phyloP scores from a whole-genome alignment of 129 eudicot genomes.

The Escallonia rubra region DNA sequence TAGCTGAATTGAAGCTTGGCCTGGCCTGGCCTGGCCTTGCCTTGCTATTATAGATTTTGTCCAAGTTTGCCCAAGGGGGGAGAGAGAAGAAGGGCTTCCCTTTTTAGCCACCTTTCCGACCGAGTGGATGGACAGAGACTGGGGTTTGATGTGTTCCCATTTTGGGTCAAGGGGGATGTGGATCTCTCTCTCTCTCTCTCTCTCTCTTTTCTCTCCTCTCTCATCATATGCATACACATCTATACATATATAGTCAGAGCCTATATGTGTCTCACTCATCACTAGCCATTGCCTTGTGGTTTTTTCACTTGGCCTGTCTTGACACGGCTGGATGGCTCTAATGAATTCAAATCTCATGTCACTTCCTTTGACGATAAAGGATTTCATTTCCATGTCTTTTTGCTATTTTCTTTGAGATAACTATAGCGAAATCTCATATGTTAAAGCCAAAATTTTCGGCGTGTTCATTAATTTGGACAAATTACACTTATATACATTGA shows the following conservation, averaged over 20 bases:
- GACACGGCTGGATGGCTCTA: not conserved
- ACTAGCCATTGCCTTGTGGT: not conserved
- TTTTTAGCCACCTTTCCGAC: not conserved
- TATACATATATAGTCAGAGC: too few species aligned
- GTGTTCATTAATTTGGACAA: too few species aligned
- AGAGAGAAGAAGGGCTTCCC: not conserved
- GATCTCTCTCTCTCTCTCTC: not conserved
- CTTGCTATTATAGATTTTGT: not conserved
- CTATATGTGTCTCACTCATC: not conserved
- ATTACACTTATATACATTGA: too few species aligned
- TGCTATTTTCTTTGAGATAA: too few species aligned
- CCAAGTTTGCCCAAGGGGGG: not conserved
- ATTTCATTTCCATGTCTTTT: too few species aligned
- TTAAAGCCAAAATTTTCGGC: too few species aligned
- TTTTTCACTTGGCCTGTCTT: not conserved
- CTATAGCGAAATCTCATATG: too few species aligned
- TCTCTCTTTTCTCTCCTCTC: constrained; percentile 3
- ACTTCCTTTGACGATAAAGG: too few species aligned
- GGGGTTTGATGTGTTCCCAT: not conserved
- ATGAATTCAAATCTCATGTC: too few species aligned
- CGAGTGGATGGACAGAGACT: constrained; percentile 15
- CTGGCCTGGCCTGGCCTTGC: not conserved
- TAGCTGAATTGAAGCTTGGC: not conserved
- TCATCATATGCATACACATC: not conserved
- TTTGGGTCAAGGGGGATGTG: constrained; percentile 1